phyloP scores from a whole-genome alignment of 176 grass and related monocot species.

The barley (Hordeum vulgare) region DNA sequence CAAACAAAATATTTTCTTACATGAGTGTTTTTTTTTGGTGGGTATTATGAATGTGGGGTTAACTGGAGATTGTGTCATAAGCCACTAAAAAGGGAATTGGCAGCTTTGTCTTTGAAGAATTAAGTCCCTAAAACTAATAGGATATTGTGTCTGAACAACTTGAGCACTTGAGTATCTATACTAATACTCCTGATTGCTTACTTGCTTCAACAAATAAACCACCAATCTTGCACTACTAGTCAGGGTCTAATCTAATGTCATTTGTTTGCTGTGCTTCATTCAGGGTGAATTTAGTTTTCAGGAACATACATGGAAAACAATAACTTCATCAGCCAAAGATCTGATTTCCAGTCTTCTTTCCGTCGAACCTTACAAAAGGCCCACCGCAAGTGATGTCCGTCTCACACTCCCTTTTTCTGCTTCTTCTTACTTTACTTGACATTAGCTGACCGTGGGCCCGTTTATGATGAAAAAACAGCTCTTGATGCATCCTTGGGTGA shows the following conservation, averaged over 20 bases:
- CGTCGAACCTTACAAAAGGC: constrained; percentile 55
- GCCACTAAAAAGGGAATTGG: not conserved
- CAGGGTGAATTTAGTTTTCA: constrained; percentile 69
- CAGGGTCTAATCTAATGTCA: not conserved
- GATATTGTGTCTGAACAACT: not conserved
- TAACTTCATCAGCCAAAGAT: constrained; percentile 62
- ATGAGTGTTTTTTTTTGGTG: not conserved
- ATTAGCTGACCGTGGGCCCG: not conserved
- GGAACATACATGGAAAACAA: constrained; percentile 58
- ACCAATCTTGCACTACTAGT: not conserved
- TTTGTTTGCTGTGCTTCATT: not conserved
- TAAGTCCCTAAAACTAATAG: not conserved
- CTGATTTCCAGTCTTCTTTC: constrained; percentile 60
- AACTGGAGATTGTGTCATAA: not conserved
- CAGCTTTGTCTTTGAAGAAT: not conserved
- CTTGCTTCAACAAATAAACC: not conserved
- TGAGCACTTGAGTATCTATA: not conserved
- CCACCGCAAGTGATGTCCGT: constrained; percentile 52
- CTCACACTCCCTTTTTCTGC: not conserved
- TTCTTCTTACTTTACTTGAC: not conserved
- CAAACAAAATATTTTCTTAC: not conserved
- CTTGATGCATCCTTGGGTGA: constrained; percentile 61
- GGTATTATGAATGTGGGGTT: not conserved
- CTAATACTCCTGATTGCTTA: not conserved
- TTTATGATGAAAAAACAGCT: constrained; percentile 34